Conservation (phyloP, 331 rosid genomes). For the Phaseolus coccineus region DNA sequence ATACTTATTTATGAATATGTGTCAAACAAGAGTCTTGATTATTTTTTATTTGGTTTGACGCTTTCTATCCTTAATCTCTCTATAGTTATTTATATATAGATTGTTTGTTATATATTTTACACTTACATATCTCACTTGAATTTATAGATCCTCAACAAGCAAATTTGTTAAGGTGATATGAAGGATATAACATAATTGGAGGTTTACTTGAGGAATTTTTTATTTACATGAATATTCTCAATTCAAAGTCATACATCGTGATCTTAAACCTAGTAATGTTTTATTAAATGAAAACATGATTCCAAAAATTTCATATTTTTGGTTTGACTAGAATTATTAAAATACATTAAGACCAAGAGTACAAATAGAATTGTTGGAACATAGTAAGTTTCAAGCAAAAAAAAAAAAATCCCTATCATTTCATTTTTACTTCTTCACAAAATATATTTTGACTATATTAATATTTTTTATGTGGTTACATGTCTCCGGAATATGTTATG, state of each 20-base stretch:
- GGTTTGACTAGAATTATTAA: background rate
- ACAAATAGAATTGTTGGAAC: background rate
- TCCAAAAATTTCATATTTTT: slow-evolving; percentile 10
- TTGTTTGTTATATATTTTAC: background rate
- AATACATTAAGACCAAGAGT: background rate
- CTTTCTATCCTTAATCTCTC: background rate
- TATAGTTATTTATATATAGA: background rate
- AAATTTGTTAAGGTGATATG: background rate
- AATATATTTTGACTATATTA: background rate
- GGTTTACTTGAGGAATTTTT: background rate
- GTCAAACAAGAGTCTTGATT: background rate
- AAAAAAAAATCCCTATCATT: background rate
- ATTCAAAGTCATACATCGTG: background rate
- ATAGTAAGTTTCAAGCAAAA: background rate
- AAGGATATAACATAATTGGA: background rate
- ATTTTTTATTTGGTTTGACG: background rate
- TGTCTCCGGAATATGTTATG: slow-evolving; percentile 3
- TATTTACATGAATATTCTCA: background rate
- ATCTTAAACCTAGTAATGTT: background rate
- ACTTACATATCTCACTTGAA: background rate
- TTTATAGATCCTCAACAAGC: background rate
- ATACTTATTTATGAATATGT: slow-evolving; percentile 3
- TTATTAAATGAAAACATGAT: background rate
- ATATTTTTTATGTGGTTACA: background rate
- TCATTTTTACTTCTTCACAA: background rate